A percentile compares a stretch with the other conserved stretches of the same genome.
Evolutionary conservation across 805 yeast genomes (phyloP).

Genomic region (Maudiozyma saulgeensis): DNA sequence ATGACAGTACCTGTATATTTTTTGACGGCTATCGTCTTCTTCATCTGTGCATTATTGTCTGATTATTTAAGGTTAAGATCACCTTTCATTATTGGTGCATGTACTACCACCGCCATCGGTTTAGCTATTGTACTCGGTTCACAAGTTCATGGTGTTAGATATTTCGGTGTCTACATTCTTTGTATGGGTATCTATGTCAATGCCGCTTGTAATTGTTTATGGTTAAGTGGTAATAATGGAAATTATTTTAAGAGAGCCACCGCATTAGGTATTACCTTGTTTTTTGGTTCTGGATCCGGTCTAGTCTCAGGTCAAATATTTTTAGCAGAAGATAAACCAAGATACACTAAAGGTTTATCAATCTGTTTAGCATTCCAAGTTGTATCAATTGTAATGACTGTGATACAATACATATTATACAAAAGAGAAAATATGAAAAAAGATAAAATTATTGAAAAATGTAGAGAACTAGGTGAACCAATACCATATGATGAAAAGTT

Average conservation of each 20-base stretch:
- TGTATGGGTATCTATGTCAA: constrained; percentile 34
- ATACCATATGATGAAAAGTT: constrained; percentile 27
- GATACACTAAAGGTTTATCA: constrained; percentile 32
- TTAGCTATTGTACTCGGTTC: constrained; percentile 28
- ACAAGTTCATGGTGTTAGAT: constrained; percentile 28
- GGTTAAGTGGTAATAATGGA: constrained; percentile 33
- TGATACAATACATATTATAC: constrained; percentile 27
- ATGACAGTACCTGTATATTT: constrained; percentile 85
- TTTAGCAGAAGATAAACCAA: constrained; percentile 31
- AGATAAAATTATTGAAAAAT: constrained; percentile 25
- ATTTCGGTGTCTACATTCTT: constrained; percentile 32
- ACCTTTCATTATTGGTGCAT: constrained; percentile 30
- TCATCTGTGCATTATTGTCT: constrained; percentile 52
- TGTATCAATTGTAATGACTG: constrained; percentile 32
- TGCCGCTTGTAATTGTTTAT: constrained; percentile 32
- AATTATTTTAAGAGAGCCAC: constrained; percentile 35
- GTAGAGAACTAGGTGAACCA: constrained; percentile 27
- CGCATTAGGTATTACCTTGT: constrained; percentile 30
- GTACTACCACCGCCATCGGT: constrained; percentile 28
- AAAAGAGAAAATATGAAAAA: constrained; percentile 32
- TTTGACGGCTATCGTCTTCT: constrained; percentile 58
- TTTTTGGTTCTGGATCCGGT: constrained; percentile 32
- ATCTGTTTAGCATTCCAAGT: constrained; percentile 37
- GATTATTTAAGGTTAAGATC: constrained; percentile 44
- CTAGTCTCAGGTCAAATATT: constrained; percentile 33